Evolutionary conservation across 2,329 filamentous ascomycete genomes (phyloP), one percentile per base, ranked within the genome.

Genomic region (Colletotrichum cordylinicola): DNA sequence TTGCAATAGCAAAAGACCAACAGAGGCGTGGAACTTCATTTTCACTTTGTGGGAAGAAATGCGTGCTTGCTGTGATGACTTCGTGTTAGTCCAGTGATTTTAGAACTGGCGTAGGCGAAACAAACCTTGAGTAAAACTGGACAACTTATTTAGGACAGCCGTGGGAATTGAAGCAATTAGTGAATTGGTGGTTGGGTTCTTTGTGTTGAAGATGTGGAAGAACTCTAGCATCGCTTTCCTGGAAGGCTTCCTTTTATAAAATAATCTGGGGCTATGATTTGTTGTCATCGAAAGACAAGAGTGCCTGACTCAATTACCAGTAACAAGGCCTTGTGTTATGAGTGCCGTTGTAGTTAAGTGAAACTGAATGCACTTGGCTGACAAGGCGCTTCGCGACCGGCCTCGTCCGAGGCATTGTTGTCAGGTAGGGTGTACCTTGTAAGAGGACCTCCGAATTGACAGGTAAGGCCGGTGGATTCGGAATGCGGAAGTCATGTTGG

Each of bases 81-180:
- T 24, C 7, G 24, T 58, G 0, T 58, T 29, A 29, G 55, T 58
- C 4, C 2, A 27, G 4, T 1, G 18, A 58, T 9, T 18, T 58
- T 18, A 2, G 27, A 6, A 29, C 24, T 5, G 2, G 13, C 2
- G 1, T 18, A 27, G 55, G 9, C 29, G 2, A 4, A n/a, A 18
- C 13, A 29, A 13, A 29, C 55, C 24, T 29, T 24, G 16, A 18
- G 21, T 12, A 16, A 10, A 18, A 29, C 6, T 0, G 15, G 2
- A 27, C 13, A 24, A 2, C 21, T 58, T 8, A 6, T 4, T 58
- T 21, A 3, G 12, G 6, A 8, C 9, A 29, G 13, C 2, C 15
- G 24, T 12, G 16, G 16, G 21, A 4, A 4, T 56, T 5, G 52
- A 27, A 58, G 24, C 29, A 58, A 58, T 8, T 18, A 29, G 3